phyloP scores from a whole-genome alignment of 441 rosid species.

The Omphalea diandra region DNA sequence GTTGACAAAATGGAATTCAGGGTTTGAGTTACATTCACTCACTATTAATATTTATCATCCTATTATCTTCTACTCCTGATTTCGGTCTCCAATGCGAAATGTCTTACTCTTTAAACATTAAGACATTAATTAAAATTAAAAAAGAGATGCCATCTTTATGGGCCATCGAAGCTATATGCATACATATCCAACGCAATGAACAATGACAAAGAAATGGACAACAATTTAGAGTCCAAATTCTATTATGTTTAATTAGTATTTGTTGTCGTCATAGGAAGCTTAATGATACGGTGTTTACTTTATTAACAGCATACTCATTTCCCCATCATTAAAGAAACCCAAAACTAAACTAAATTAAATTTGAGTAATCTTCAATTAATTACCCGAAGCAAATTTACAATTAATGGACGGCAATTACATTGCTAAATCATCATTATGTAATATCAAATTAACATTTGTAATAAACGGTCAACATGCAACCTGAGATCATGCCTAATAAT shows the following conservation, averaged over 20 bases:
- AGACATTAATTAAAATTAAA: too few relatives aligned
- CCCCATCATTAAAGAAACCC: conserved; percentile 6
- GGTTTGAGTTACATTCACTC: conserved; percentile 9
- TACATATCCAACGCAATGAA: not conserved
- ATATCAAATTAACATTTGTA: not conserved
- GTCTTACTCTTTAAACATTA: too few relatives aligned
- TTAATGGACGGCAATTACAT: conserved; percentile 20
- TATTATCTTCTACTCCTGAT: not conserved
- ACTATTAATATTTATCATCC: not conserved
- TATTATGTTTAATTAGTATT: not conserved
- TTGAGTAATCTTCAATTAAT: not conserved
- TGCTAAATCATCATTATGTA: conserved; percentile 10
- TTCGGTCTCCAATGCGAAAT: conserved; percentile 3
- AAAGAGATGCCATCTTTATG: not conserved
- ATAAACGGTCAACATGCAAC: conserved; percentile 7
- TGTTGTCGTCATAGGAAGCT: not conserved
- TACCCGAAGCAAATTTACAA: not conserved
- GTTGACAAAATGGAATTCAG: conserved; percentile 1
- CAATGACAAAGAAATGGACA: conserved; percentile 8
- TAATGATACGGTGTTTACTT: not conserved
- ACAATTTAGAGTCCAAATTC: not conserved
- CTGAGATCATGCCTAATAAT: conserved; percentile 20
- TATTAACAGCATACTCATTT: conserved; percentile 13
- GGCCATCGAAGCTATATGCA: not conserved
- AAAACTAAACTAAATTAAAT: not conserved